These are phyloP conservation scores for Perkinsela sp. DNA, from an alignment of 208 protist species.

Conservation along the genomic window DNA sequence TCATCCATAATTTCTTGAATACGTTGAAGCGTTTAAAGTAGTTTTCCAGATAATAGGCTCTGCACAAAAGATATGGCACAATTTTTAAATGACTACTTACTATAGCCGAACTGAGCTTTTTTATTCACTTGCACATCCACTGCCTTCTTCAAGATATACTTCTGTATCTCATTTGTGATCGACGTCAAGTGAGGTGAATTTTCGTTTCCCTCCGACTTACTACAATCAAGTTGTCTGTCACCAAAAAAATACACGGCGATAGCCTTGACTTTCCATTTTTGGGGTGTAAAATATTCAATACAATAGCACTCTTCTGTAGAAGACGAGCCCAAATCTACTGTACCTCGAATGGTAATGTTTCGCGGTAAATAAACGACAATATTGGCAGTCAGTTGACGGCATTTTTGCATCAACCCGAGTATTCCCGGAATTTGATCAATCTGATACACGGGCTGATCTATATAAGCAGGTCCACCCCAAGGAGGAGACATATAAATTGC, in stretches of 20 bases:
- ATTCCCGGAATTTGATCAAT: slow-evolving; percentile 2
- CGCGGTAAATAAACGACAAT: background rate
- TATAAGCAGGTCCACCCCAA: slow-evolving; percentile 7
- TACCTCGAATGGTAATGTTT: background rate
- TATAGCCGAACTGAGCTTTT: too few species aligned
- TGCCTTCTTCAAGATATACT: too few species aligned
- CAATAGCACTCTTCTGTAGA: background rate
- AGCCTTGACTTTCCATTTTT: background rate
- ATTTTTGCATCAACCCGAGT: background rate
- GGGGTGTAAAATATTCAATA: background rate
- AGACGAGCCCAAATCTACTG: background rate
- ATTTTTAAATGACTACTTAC: too few species aligned
- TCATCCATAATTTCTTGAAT: too few species aligned
- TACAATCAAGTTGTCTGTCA: background rate
- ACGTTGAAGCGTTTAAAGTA: too few species aligned
- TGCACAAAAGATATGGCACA: too few species aligned
- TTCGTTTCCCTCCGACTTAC: background rate
- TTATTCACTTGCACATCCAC: too few species aligned
- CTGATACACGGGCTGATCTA: slow-evolving; percentile 4
- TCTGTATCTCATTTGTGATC: too few species aligned
- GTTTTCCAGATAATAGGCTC: too few species aligned
- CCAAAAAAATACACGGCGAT: background rate
- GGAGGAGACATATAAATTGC: slow-evolving; percentile 7
- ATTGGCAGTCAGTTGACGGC: background rate
- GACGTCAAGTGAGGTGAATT: too few species aligned